Base-by-base conservation (phyloP, 1,284 basidiomycete genomes). In the Coniferiporia sulphurascens region DNA sequence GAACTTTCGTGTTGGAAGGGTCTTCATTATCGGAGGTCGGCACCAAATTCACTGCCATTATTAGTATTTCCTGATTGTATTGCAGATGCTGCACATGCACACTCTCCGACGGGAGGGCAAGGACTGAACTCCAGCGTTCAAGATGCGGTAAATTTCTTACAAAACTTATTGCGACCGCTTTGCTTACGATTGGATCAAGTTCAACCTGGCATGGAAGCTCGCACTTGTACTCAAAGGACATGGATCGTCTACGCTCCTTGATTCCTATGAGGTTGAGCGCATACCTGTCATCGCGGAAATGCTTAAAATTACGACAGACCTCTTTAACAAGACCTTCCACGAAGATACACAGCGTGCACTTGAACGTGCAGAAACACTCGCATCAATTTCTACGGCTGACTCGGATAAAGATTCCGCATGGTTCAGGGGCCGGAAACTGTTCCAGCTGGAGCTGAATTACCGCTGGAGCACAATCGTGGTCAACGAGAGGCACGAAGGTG, bases 81-180 rank as follows among this genome's bases (percentile, higher is more conserved):
- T 9, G 1, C 59, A 80, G 78, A 76, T 65, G 68, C 75, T 36
- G 75, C 69, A 3, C 75, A 76, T 62, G 71, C 75, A 15, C 78
- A 79, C 59, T 77, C 73, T 49, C 77, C 76, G 22, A 71, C 73
- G 0, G 78, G 79, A n/a, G 76, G 77, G 13, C 77, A 79, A 59
- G 78, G 76, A 12, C 62, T 77, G 36, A 79, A 78, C 52, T 67
- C 72, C 0, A 63, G 70, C 21, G 65, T 77, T 9, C 75, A 77
- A 59, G 76, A 79, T 62, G 65, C 74, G 1, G 75, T 76, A 48
- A 34, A 72, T 19, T 17, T 17, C 0, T 17, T 22, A 41, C 13
- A 19, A 46, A 21, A 48, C 1, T 5, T 17, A 54, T 3, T 12
- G 19, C 27, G 17, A 21, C 4, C 15, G 17, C 4, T 45, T 7